Conservation (phyloP, 495 filamentous ascomycete genomes). For the Glarea lozoyensis region DNA sequence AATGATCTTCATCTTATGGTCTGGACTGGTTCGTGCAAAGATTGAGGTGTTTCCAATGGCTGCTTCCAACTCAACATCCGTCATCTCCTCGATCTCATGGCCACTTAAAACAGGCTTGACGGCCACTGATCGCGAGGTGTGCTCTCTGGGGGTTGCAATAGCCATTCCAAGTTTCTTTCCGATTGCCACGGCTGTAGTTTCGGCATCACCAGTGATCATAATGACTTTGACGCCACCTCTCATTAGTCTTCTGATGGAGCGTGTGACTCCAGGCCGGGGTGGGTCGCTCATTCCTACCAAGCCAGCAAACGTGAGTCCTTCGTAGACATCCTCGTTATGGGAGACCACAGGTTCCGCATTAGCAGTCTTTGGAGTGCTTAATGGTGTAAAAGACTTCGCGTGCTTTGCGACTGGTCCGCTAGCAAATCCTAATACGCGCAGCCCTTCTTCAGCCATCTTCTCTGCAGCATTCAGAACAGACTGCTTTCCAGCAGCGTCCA, state of each 20-base stretch:
- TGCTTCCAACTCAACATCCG: slow-evolving; percentile 67
- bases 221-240: slow-evolving; percentile 90
- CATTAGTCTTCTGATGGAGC: slow-evolving; percentile 84
- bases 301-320: slow-evolving; percentile 78
- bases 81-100: slow-evolving; percentile 87
- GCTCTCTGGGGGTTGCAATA: slow-evolving; percentile 36
- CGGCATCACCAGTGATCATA: slow-evolving; percentile 97
- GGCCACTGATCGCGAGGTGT: slow-evolving; percentile 32
- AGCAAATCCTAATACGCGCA: slow-evolving; percentile 86
- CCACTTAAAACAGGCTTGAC: slow-evolving; percentile 73
- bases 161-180: slow-evolving; percentile 91
- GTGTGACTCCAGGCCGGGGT: slow-evolving; percentile 78
- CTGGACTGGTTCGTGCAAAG: slow-evolving; percentile 91
- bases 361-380: slow-evolving; percentile 27
- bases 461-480: slow-evolving; percentile 76
- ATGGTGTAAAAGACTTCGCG: slow-evolving; percentile 27
- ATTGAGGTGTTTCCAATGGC: slow-evolving; percentile 83
- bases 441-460: slow-evolving; percentile 83
- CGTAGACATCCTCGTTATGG: slow-evolving; percentile 65
- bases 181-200: slow-evolving; percentile 89
- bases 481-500: slow-evolving; percentile 69
- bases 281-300: slow-evolving; percentile 96
- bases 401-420: slow-evolving; percentile 47
- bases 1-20: slow-evolving; percentile 97
- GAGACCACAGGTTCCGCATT: slow-evolving; percentile 31